Conservation (phyloP, 192 early-diverging fungal genomes). For the Coemansia sp. region DNA sequence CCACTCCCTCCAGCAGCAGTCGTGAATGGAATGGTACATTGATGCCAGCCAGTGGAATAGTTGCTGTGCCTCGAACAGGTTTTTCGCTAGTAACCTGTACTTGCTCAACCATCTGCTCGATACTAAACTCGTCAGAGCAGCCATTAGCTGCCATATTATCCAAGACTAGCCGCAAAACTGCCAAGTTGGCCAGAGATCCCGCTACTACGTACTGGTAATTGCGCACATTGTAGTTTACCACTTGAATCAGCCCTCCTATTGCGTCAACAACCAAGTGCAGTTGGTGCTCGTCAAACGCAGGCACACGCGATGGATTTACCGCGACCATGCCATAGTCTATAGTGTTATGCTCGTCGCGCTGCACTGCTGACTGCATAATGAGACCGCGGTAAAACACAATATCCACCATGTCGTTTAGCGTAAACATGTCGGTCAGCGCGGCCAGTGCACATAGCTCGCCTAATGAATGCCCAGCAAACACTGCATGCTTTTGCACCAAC, state of each 20-base stretch:
- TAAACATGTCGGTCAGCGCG: constrained; percentile 74
- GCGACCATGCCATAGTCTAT: constrained; percentile 95
- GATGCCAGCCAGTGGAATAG: constrained; percentile 85
- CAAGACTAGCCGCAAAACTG: constrained; percentile 79
- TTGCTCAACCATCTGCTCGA: constrained; percentile 66
- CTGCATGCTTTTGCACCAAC: constrained; percentile 71
- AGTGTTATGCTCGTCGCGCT: constrained; percentile 69
- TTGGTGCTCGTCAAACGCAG: constrained; percentile 71
- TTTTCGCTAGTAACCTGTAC: constrained; percentile 60
- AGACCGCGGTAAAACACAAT: constrained; percentile 93
- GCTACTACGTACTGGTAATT: constrained; percentile 93
- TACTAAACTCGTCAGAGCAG: constrained; percentile 13
- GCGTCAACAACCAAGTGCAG: constrained; percentile 63
- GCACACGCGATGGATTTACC: constrained; percentile 82
- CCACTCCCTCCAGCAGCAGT: constrained; percentile 78
- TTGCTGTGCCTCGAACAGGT: constrained; percentile 80
- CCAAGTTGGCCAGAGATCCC: constrained; percentile 77
- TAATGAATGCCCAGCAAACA: constrained; percentile 92
- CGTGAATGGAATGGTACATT: constrained; percentile 92
- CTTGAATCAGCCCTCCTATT: constrained; percentile 80
- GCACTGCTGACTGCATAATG: constrained; percentile 94
- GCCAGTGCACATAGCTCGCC: constrained; percentile 90
- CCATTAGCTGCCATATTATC: constrained; percentile 44
- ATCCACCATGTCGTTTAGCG: constrained; percentile 78
- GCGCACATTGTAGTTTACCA: constrained; percentile 96